These are phyloP conservation scores for Eucalyptus fibrosa DNA, from an alignment of 345 rosid genomes.

Conservation along the genomic window DNA sequence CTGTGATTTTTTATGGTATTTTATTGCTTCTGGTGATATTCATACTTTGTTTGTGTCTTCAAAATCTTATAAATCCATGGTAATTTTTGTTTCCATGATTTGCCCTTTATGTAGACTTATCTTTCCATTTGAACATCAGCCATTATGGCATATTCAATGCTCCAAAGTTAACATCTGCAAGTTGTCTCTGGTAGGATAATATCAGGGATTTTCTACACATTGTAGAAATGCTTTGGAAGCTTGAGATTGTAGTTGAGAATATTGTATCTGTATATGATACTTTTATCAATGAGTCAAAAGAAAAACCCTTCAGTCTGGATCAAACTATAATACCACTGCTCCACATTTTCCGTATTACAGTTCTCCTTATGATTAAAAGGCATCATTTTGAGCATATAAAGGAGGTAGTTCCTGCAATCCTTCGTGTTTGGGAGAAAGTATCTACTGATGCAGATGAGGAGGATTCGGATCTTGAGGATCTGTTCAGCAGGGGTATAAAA, in stretches of 20 bases:
- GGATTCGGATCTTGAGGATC: conserved; percentile 16
- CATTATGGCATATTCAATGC: not conserved
- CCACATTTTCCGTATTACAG: conserved; percentile 22
- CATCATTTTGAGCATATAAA: conserved; percentile 73
- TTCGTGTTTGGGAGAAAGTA: conserved; percentile 39
- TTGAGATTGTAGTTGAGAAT: not conserved
- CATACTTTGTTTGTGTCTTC: not conserved
- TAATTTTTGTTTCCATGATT: not conserved
- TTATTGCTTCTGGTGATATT: not conserved
- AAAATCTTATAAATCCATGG: not conserved
- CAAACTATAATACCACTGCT: not conserved
- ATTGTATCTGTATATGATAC: not conserved
- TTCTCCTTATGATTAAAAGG: conserved; percentile 42
- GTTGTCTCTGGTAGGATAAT: not conserved
- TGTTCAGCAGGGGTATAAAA: conserved; percentile 46
- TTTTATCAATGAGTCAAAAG: not conserved
- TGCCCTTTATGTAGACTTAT: not conserved
- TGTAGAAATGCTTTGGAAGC: not conserved
- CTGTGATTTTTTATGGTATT: not conserved
- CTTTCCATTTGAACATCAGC: not conserved
- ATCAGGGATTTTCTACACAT: not conserved
- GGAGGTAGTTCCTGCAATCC: conserved; percentile 50
- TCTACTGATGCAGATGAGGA: conserved; percentile 19
- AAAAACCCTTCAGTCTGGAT: not conserved
- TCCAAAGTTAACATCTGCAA: not conserved